phyloP scores from a whole-genome alignment of 768 basidiomycete genomes.

The Russula dissimulans region DNA sequence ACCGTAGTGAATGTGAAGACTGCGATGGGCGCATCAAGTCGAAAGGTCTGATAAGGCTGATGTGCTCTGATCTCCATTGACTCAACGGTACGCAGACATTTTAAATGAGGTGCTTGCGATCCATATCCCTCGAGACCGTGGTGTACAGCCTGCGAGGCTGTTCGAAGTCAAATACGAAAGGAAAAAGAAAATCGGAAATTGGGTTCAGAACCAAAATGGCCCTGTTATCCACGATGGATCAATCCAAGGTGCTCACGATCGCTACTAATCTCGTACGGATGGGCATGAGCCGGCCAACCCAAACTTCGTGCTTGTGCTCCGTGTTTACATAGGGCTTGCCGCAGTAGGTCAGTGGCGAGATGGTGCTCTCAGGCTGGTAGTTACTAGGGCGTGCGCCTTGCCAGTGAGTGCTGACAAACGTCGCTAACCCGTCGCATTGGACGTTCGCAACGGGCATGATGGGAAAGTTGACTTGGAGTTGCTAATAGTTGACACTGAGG shows the following conservation, averaged over 20 bases:
- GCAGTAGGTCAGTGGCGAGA: constrained; percentile 62
- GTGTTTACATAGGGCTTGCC: constrained; percentile 30
- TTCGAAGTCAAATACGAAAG: constrained; percentile 64
- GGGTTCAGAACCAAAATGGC: not conserved
- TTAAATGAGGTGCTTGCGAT: constrained; percentile 50
- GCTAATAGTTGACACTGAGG: constrained; percentile 71
- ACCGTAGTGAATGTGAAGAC: constrained; percentile 42
- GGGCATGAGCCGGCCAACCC: constrained; percentile 60
- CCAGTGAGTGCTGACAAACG: constrained; percentile 56
- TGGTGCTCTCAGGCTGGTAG: constrained; percentile 77
- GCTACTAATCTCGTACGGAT: constrained; percentile 57
- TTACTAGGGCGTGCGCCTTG: constrained; percentile 71
- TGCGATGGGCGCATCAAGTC: not conserved
- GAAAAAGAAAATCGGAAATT: not conserved
- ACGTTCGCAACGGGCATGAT: constrained; percentile 72
- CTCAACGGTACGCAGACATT: constrained; percentile 61
- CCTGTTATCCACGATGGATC: not conserved
- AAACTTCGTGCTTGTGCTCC: constrained; percentile 56
- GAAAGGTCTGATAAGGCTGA: constrained; percentile 26
- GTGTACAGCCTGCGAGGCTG: constrained; percentile 65
- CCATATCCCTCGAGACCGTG: constrained; percentile 56
- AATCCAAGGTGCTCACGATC: constrained; percentile 48
- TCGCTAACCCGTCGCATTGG: constrained; percentile 75
- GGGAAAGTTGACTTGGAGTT: constrained; percentile 83
- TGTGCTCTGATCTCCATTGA: constrained; percentile 47